A percentile compares a stretch with the other conserved stretches of the same genome.
Evolutionary conservation across 805 yeast species (phyloP).

Genomic region (Candida maesae): DNA sequence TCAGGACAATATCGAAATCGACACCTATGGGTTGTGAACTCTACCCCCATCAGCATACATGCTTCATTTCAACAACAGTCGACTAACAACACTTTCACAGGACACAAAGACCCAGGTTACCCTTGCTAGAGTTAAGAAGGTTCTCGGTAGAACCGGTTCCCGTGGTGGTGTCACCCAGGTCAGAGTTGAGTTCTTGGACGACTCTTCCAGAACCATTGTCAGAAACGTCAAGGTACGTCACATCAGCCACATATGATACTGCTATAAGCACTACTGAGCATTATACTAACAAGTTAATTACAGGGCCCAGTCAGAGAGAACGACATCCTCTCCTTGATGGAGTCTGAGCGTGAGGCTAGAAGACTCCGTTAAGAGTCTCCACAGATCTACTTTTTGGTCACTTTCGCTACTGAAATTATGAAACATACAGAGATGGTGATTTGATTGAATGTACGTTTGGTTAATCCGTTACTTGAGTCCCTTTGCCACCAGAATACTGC

Average conservation of each 20-base stretch:
- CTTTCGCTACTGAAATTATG: conserved; percentile 16
- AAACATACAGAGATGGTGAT: conserved; percentile 16
- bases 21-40: no score
- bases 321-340: conserved; percentile 98
- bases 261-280: neutral
- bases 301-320: conserved; percentile 93
- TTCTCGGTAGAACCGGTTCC: conserved; percentile 99
- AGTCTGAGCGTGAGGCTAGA: conserved; percentile 99
- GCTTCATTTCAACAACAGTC: neutral
- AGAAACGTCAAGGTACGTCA: conserved; percentile 80
- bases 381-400: conserved; percentile 20
- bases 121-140: conserved; percentile 99
- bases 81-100: conserved; percentile 15
- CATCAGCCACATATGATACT: neutral
- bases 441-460: conserved; percentile 30
- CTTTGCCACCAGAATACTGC: neutral
- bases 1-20: no score
- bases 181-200: conserved; percentile 95
- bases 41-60: no score
- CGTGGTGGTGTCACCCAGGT: conserved; percentile 99
- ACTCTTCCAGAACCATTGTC: conserved; percentile 91
- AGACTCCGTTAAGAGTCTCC: conserved; percentile 65
- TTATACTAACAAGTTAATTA: conserved; percentile 11
- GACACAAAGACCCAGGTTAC: conserved; percentile 62
- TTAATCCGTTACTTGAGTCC: conserved; percentile 11